phyloP scores from a whole-genome alignment of 1,139 yeast species.

The Lodderomyces margitis region DNA sequence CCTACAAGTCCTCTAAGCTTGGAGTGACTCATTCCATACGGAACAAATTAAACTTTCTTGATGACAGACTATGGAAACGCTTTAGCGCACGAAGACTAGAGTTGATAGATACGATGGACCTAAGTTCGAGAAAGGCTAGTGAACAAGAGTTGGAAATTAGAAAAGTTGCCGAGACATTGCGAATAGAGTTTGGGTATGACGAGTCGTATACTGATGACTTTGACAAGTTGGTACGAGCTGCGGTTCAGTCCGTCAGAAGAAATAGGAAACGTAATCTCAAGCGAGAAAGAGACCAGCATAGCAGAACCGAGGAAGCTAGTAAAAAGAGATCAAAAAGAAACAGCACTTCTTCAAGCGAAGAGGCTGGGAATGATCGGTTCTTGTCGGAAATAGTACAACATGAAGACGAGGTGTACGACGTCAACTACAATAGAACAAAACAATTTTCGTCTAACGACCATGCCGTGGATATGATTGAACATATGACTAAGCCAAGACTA shows the following conservation, averaged over 20 bases:
- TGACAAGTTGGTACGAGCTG: conserved; percentile 87
- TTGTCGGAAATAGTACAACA: conserved; percentile 38
- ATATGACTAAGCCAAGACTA: conserved; percentile 37
- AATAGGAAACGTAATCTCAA: conserved; percentile 44
- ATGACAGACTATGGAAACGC: conserved; percentile 82
- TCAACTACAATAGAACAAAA: conserved; percentile 33
- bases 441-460: conserved; percentile 32
- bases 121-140: conserved; percentile 80
- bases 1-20: conserved; percentile 12
- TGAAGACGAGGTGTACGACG: conserved; percentile 32
- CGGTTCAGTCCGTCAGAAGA: conserved; percentile 65
- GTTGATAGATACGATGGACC: conserved; percentile 75
- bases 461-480: conserved; percentile 38
- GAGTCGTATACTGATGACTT: conserved; percentile 62
- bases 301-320: conserved; percentile 5
- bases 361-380: conserved; percentile 17
- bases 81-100: conserved; percentile 87
- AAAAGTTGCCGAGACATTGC: conserved; percentile 70
- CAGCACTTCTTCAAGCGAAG: conserved; percentile 2
- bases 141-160: conserved; percentile 85
- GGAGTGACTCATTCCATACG: conserved; percentile 85
- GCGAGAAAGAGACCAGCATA: conserved; percentile 11
- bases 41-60: conserved; percentile 67
- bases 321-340: conserved; percentile 3
- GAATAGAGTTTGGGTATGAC: conserved; percentile 75